A percentile compares a stretch with the other conserved stretches of the same genome.
Evolutionary conservation across 2,329 filamentous ascomycete genomes (phyloP).

Genomic region (Neofusicoccum cordaticola): DNA sequence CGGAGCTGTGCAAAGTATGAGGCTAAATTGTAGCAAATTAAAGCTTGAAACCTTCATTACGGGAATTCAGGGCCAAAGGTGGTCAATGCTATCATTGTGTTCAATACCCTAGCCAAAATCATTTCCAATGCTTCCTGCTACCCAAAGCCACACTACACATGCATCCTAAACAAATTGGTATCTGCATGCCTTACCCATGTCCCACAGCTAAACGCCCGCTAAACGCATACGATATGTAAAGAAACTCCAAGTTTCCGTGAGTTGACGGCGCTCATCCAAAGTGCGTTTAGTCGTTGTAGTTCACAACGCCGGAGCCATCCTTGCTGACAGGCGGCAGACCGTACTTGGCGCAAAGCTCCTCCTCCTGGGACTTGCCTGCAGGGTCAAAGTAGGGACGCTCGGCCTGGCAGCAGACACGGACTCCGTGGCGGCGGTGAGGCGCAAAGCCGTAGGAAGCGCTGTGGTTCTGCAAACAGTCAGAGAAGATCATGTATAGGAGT

Average conservation of each 20-base stretch:
- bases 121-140: not conserved
- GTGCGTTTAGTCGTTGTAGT: constrained; percentile 52
- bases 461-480: constrained; percentile 43
- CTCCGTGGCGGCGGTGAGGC: constrained; percentile 56
- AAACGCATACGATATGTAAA: not conserved
- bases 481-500: constrained; percentile 14
- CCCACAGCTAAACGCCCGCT: constrained; percentile 5
- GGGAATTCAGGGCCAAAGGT: not conserved
- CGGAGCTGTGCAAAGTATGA: not conserved
- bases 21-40: not conserved
- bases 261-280: too few species aligned
- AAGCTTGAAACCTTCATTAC: not conserved
- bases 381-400: constrained; percentile 47
- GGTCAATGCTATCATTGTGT: not conserved
- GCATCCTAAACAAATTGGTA: constrained; percentile 1
- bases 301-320: constrained; percentile 54
- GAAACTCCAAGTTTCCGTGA: not conserved
- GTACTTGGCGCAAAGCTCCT: constrained; percentile 49
- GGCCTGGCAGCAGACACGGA: constrained; percentile 48
- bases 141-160: not conserved
- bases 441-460: constrained; percentile 56
- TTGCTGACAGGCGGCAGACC: constrained; percentile 54
- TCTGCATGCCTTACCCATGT: not conserved
- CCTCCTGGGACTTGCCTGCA: constrained; percentile 53
- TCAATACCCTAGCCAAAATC: not conserved